A percentile compares a stretch with the other conserved stretches of the same genome.
These are phyloP conservation scores for Rubia yunnanensis DNA, from an alignment of 257 asterid species.

Conservation along the genomic window DNA sequence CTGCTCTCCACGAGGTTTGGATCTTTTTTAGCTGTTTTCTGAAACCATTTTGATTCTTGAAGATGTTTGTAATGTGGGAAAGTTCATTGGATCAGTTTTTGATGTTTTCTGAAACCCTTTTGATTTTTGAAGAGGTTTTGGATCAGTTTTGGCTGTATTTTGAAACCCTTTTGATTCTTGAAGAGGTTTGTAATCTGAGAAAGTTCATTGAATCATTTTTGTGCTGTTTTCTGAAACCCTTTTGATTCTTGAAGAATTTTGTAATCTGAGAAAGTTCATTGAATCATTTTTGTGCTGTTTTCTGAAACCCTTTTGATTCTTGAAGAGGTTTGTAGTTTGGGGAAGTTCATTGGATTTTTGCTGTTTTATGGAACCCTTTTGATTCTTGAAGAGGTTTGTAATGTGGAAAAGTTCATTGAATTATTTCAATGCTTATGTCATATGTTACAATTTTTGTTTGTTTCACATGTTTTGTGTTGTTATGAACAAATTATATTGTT, in stretches of 20 bases:
- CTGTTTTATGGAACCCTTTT: conserved; percentile 6
- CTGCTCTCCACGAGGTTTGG: conserved; percentile 68
- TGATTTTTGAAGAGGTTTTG: background rate
- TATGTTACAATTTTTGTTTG: conserved; percentile 3
- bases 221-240: conserved; percentile 6
- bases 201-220: too few relatives aligned
- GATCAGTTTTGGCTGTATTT: background rate
- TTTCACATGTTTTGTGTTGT: background rate
- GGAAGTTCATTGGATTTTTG: too few relatives aligned
- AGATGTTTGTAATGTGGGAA: too few relatives aligned
- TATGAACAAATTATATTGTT: background rate
- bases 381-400: background rate
- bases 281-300: background rate
- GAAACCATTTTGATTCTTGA: background rate
- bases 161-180: background rate
- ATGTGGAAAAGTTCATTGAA: background rate
- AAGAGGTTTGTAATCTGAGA: too few relatives aligned
- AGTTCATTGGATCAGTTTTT: too few relatives aligned
- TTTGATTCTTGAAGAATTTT: background rate
- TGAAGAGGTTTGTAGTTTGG: background rate
- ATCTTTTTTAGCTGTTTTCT: background rate
- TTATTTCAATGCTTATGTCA: background rate
- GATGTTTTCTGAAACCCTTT: conserved; percentile 6
- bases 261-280: too few relatives aligned
- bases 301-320: background rate